Conservation (phyloP, 192 early-diverging fungal species). For the Linnemannia elongata region DNA sequence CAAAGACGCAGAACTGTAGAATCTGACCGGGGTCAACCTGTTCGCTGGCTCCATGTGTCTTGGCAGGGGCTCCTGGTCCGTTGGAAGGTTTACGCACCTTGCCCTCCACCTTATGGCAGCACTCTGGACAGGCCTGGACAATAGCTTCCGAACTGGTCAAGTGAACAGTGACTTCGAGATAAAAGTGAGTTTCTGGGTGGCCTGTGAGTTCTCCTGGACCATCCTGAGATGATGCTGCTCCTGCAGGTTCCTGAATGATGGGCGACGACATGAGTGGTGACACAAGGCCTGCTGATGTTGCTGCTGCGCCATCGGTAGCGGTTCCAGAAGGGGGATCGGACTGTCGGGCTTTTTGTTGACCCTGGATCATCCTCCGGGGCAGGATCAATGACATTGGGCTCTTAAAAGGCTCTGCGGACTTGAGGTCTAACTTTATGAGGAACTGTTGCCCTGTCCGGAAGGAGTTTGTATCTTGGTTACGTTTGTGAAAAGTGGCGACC, state of each 20-base stretch:
- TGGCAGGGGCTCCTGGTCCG: conserved; percentile 39
- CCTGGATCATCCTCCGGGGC: conserved; percentile 43
- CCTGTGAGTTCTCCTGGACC: background rate
- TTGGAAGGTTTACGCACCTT: conserved; percentile 55
- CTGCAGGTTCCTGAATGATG: conserved; percentile 7
- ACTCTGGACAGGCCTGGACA: conserved; percentile 52
- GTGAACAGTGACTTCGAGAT: conserved; percentile 47
- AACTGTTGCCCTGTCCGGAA: conserved; percentile 54
- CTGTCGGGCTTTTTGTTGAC: conserved; percentile 46
- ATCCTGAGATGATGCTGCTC: conserved; percentile 10
- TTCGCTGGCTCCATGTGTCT: conserved; percentile 32
- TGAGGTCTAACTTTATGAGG: conserved; percentile 47
- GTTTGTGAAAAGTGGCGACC: conserved; percentile 51
- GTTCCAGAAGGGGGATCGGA: conserved; percentile 7
- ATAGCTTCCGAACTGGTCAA: conserved; percentile 52
- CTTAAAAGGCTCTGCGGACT: conserved; percentile 34
- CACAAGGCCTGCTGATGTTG: background rate
- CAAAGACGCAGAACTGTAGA: conserved; percentile 45
- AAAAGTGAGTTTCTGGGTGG: conserved; percentile 36
- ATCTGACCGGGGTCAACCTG: conserved; percentile 49
- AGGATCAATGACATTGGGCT: conserved; percentile 51
- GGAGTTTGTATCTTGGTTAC: conserved; percentile 54
- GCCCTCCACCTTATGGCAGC: conserved; percentile 53
- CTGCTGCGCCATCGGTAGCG: background rate
- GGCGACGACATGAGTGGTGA: background rate